Evolutionary conservation across 257 asterid species (phyloP).

Genomic region (Gentiana straminea): DNA sequence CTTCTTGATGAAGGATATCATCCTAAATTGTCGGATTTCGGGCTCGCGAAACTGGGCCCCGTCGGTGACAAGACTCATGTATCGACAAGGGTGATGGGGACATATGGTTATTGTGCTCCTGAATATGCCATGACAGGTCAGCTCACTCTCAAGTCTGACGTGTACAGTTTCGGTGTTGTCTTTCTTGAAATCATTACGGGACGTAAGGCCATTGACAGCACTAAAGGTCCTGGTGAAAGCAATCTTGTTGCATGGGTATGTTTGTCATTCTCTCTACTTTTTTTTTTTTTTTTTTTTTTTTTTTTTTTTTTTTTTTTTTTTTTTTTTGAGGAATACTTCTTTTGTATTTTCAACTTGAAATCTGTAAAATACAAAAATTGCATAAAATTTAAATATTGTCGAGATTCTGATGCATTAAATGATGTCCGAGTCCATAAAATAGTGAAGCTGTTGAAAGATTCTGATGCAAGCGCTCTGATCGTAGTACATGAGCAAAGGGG

Average conservation of each 20-base stretch:
- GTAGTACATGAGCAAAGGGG: no score
- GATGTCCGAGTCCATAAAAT: no score
- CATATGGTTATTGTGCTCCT: slow-evolving; percentile 93
- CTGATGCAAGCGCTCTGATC: no score
- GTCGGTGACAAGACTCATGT: slow-evolving; percentile 92
- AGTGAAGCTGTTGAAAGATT: no score
- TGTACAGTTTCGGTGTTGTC: slow-evolving; percentile 85
- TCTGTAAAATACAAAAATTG: no score
- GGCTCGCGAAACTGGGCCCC: slow-evolving; percentile 88
- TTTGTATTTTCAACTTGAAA: no score
- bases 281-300: slow-evolving; percentile 2
- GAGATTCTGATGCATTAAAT: no score
- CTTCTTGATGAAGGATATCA: slow-evolving; percentile 70
- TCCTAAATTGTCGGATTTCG: slow-evolving; percentile 85
- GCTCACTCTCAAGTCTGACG: slow-evolving; percentile 77
- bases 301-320: no score
- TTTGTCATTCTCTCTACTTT: background rate
- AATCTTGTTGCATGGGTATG: slow-evolving; percentile 91
- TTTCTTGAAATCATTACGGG: slow-evolving; percentile 86
- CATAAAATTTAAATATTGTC: no score
- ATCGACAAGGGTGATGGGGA: slow-evolving; percentile 93
- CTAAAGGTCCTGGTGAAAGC: slow-evolving; percentile 52
- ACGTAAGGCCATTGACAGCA: slow-evolving; percentile 74
- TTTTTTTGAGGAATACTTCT: background rate
- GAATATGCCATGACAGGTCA: slow-evolving; percentile 97